Percentiles rank a stretch among this genome's conserved stretches.
Conservation (phyloP, 1,284 basidiomycete species). For the Tetrapyrgos nigripes region DNA sequence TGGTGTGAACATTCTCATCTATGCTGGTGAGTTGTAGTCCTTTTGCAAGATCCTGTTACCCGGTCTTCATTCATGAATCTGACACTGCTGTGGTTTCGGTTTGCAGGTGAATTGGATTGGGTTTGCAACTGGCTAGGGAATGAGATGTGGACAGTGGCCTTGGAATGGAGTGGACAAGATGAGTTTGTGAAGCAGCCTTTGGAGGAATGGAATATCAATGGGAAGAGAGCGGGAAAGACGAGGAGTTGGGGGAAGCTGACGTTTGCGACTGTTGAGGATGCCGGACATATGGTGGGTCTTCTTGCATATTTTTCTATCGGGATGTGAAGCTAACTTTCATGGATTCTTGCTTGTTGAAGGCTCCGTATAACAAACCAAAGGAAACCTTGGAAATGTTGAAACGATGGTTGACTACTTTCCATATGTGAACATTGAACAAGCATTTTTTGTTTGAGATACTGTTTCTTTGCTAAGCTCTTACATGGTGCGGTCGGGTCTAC, state of each 20-base stretch:
- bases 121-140: constrained; percentile 83
- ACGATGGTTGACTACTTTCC: constrained; percentile 49
- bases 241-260: constrained; percentile 56
- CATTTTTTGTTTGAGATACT: too few species aligned
- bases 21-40: constrained; percentile 65
- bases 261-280: constrained; percentile 56
- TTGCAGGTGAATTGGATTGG: constrained; percentile 70
- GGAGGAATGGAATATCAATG: constrained; percentile 56
- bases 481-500: too few species aligned
- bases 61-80: neutral
- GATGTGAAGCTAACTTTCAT: neutral
- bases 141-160: constrained; percentile 61
- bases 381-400: constrained; percentile 51
- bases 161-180: constrained; percentile 70
- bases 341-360: constrained; percentile 34
- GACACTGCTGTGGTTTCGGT: neutral
- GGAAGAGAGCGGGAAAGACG: constrained; percentile 52
- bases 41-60: too few species aligned
- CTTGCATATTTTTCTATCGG: neutral
- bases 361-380: constrained; percentile 59
- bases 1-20: constrained; percentile 75
- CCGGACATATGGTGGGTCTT: constrained; percentile 62
- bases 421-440: too few species aligned
- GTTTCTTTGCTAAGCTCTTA: too few species aligned
- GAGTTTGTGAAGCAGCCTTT: constrained; percentile 53